Percentiles rank a stretch among this genome's conserved stretches.
phyloP scores from a whole-genome alignment of 495 filamentous ascomycete species.

The Aspergillus saccharolyticus region DNA sequence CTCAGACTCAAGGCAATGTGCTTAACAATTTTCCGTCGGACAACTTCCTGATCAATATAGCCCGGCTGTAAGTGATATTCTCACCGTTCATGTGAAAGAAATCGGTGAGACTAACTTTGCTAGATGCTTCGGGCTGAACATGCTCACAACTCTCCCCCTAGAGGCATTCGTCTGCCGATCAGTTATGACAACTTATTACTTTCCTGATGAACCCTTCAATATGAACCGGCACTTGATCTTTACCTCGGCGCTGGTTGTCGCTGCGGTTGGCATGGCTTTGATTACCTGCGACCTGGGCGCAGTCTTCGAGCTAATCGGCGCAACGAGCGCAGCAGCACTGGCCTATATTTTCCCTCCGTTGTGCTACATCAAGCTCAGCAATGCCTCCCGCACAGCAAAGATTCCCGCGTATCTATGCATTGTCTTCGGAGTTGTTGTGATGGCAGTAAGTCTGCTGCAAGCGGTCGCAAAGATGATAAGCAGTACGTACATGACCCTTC shows the following conservation, averaged over 20 bases:
- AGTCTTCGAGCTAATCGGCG: constrained; percentile 93
- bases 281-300: constrained; percentile 88
- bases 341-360: constrained; percentile 94
- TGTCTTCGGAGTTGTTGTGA: constrained; percentile 74
- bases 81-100: background rate
- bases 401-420: constrained; percentile 64
- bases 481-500: constrained; percentile 26
- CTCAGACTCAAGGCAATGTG: constrained; percentile 87
- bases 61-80: constrained; percentile 60
- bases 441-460: constrained; percentile 77
- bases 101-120: constrained; percentile 15
- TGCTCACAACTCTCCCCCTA: constrained; percentile 93
- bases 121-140: constrained; percentile 89
- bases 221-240: constrained; percentile 81
- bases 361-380: constrained; percentile 90
- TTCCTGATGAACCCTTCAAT: constrained; percentile 72
- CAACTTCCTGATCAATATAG: constrained; percentile 90
- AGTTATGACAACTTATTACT: constrained; percentile 94
- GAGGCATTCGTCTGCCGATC: constrained; percentile 97
- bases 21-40: constrained; percentile 93
- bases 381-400: constrained; percentile 60
- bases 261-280: constrained; percentile 70
- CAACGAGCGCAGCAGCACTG: constrained; percentile 86
- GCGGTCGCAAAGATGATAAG: constrained; percentile 61
- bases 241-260: constrained; percentile 70